Percentiles rank a stretch among this genome's conserved stretches.
Conservation (phyloP, 371 early-diverging fungal genomes). For the Umbelopsis sp. region DNA sequence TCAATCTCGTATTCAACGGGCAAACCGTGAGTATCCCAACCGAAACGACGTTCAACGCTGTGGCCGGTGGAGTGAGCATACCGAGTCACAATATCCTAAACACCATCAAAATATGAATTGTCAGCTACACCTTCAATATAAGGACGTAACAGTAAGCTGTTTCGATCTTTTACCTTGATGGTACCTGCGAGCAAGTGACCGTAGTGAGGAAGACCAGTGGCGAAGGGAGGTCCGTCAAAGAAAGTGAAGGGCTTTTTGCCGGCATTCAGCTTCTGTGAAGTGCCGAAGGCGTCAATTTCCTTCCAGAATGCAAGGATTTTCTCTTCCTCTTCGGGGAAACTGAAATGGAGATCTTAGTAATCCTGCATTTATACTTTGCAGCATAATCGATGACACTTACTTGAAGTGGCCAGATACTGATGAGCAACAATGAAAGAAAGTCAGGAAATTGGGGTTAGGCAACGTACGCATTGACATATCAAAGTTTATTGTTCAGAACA, state of each 20-base stretch:
- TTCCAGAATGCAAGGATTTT: slow-evolving; percentile 97
- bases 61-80: slow-evolving; percentile 98
- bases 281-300: slow-evolving; percentile 98
- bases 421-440: neutral
- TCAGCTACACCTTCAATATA: neutral
- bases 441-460: neutral
- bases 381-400: slow-evolving; percentile 30
- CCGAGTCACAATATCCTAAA: slow-evolving; percentile 96
- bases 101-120: neutral
- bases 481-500: slow-evolving; percentile 10
- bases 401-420: slow-evolving; percentile 59
- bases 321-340: slow-evolving; percentile 96
- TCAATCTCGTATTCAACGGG: slow-evolving; percentile 99
- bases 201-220: slow-evolving; percentile 99
- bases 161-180: slow-evolving; percentile 80
- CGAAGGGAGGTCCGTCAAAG: slow-evolving; percentile 99
- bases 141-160: no score
- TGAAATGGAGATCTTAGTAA: slow-evolving; percentile 38
- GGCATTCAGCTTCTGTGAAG: slow-evolving; percentile 90
- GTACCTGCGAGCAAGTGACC: slow-evolving; percentile 99
- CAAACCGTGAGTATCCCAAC: slow-evolving; percentile 99
- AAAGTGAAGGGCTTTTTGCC: slow-evolving; percentile 90
- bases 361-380: slow-evolving; percentile 8
- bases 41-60: slow-evolving; percentile 98
- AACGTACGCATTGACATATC: no score